Evolutionary conservation across 257 asterid genomes (phyloP), one percentile per base, ranked within the genome.

Genomic region (Scutellaria baicalensis): DNA sequence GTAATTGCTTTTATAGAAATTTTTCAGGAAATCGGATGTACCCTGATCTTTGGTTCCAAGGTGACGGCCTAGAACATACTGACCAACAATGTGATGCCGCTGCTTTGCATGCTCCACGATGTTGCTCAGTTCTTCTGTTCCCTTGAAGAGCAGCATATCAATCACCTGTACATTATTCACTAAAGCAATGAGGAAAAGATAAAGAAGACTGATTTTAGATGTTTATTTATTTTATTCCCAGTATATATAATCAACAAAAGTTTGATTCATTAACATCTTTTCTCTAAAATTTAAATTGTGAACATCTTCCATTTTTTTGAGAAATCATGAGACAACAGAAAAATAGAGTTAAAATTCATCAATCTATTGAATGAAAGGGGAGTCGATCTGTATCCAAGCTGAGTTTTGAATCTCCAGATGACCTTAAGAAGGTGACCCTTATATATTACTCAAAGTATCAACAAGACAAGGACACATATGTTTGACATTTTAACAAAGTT

Each of bases 61-160:
- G 47, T 82, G 74, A 47, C 77, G 80, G 17, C 88, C 82, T 38
- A 89, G 61, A 43, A 89, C 85, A 68, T 91, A 93, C 68, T 91
- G 97, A 13, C 98, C 98, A 44, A 93, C 40, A 56, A 93, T 74
- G 80, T 90, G 98, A 79, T 93, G 98, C 75, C 98, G 83, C 81
- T 93, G 98, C 84, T 93, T 93, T 44, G 98, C 65, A 12, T 90
- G 97, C 72, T 90, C 92, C 83, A 93, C 96, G 8, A 91, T 47
- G 74, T 82, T 87, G 68, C 74, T 84, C 81, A 93, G 54, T 69
- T 93, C 98, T 78, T 93, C 98, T 66, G 88, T 83, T 38, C 78
- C 98, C 87, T 93, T 93, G 82, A 93, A 80, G 36, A 93, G 87
- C 75, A 93, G 86, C 95, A 90, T 77, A 75, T 93, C 98, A 64